Percentiles rank a stretch among this genome's conserved stretches.
phyloP scores from a whole-genome alignment of 306 rosid genomes.

The Rosa multiflora region DNA sequence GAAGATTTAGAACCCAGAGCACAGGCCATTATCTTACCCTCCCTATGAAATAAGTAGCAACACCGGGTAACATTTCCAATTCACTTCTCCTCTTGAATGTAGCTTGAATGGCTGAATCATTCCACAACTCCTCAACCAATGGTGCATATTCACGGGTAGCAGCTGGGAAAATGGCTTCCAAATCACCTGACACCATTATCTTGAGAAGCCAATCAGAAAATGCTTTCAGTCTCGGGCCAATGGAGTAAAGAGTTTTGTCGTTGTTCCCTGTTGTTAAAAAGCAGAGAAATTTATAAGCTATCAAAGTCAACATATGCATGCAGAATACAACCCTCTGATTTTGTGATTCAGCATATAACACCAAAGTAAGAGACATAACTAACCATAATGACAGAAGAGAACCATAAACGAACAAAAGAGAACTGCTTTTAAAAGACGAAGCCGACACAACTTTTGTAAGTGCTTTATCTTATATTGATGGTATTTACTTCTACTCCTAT shows the following conservation, averaged over 20 bases:
- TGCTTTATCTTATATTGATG: not conserved
- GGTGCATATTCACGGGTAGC: slow-evolving; percentile 98
- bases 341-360: slow-evolving; percentile 10
- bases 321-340: not conserved
- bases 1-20: not conserved
- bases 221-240: slow-evolving; percentile 86
- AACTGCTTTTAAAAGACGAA: not conserved
- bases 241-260: slow-evolving; percentile 57
- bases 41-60: slow-evolving; percentile 89
- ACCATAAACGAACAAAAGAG: not conserved
- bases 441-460: not conserved
- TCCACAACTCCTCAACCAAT: slow-evolving; percentile 85
- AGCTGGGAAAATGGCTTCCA: slow-evolving; percentile 95
- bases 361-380: not conserved
- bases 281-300: slow-evolving; percentile 7
- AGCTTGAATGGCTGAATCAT: slow-evolving; percentile 78
- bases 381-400: slow-evolving; percentile 10
- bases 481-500: not conserved
- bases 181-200: slow-evolving; percentile 85
- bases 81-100: slow-evolving; percentile 85
- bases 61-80: slow-evolving; percentile 85
- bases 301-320: slow-evolving; percentile 3
- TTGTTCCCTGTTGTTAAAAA: slow-evolving; percentile 51
- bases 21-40: slow-evolving; percentile 54
- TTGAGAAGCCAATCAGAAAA: slow-evolving; percentile 99